phyloP scores from a whole-genome alignment of 129 eudicot species.

The carrot (Daucus carota) region DNA sequence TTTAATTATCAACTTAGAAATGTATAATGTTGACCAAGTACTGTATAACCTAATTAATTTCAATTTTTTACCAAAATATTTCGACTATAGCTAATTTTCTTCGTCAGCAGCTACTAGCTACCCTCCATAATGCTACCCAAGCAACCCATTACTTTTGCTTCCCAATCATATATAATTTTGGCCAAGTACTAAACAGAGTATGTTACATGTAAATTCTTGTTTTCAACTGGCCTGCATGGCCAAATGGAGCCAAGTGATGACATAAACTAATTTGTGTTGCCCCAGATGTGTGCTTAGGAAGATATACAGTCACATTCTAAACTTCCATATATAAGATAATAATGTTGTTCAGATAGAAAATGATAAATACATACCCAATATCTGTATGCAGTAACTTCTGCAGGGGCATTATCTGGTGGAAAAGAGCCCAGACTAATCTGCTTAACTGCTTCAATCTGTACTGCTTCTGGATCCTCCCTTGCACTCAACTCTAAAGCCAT shows the following conservation, averaged over 20 bases:
- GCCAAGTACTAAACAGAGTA: background rate
- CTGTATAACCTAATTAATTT: background rate
- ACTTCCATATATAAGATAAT: background rate
- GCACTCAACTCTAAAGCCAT: slow-evolving; percentile 94
- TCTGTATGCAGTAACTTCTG: slow-evolving; percentile 63
- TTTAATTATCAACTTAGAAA: too few relatives aligned
- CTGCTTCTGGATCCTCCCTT: slow-evolving; percentile 95
- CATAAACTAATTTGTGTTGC: background rate
- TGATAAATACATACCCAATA: slow-evolving; percentile 61
- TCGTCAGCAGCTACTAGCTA: background rate
- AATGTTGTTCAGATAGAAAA: background rate
- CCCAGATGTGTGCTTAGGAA: background rate
- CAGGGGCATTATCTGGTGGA: slow-evolving; percentile 55
- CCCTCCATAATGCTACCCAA: background rate
- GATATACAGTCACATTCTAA: background rate
- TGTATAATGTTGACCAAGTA: background rate
- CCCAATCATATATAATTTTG: background rate
- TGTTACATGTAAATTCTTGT: background rate
- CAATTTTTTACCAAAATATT: background rate
- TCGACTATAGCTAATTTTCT: background rate
- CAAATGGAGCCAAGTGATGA: background rate
- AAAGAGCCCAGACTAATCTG: slow-evolving; percentile 90
- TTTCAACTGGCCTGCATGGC: background rate
- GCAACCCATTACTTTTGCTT: background rate
- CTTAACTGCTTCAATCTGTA: slow-evolving; percentile 94